Evolutionary conservation across 164 flowering plant species (phyloP).

Genomic region (Magnolia changhungtana): DNA sequence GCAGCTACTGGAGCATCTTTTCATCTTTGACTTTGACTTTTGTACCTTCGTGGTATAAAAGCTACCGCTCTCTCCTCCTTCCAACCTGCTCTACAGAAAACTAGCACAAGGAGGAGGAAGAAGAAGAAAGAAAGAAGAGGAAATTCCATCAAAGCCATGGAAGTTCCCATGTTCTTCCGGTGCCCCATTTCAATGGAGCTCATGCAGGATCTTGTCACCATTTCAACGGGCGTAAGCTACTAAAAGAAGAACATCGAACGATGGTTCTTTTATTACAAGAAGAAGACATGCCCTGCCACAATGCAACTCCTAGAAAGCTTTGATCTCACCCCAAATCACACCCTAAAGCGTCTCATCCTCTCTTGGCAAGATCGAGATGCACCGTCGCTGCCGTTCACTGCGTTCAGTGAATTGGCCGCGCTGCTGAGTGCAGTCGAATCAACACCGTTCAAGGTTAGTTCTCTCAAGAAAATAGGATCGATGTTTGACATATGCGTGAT

Average conservation of each 20-base stretch:
- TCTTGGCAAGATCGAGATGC: constrained; percentile 30
- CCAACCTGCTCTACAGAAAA: too few species aligned
- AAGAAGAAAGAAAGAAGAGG: too few species aligned
- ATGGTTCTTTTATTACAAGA: constrained; percentile 58
- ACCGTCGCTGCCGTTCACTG: constrained; percentile 11
- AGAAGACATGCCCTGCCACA: constrained; percentile 68
- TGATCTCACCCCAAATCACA: constrained; percentile 58
- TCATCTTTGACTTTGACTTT: too few species aligned
- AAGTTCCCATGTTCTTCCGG: constrained; percentile 47
- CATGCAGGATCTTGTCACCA: constrained; percentile 66
- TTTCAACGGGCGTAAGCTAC: constrained; percentile 68
- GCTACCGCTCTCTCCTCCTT: too few species aligned
- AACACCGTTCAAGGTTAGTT: constrained; percentile 53
- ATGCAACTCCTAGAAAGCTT: constrained; percentile 41
- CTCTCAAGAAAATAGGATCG: constrained; percentile 41
- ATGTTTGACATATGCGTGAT: constrained; percentile 28
- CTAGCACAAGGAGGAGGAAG: too few species aligned
- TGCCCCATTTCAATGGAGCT: constrained; percentile 81
- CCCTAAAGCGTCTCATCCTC: constrained; percentile 57
- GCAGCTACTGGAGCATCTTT: too few species aligned
- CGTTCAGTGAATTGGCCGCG: constrained; percentile 24
- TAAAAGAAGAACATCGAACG: constrained; percentile 55
- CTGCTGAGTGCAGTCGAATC: constrained; percentile 34
- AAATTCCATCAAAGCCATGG: constrained; percentile 19
- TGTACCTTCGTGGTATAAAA: too few species aligned